These are phyloP conservation scores for Colletotrichum eremochloae DNA, from an alignment of 2,329 filamentous ascomycete species.

Conservation along the genomic window DNA sequence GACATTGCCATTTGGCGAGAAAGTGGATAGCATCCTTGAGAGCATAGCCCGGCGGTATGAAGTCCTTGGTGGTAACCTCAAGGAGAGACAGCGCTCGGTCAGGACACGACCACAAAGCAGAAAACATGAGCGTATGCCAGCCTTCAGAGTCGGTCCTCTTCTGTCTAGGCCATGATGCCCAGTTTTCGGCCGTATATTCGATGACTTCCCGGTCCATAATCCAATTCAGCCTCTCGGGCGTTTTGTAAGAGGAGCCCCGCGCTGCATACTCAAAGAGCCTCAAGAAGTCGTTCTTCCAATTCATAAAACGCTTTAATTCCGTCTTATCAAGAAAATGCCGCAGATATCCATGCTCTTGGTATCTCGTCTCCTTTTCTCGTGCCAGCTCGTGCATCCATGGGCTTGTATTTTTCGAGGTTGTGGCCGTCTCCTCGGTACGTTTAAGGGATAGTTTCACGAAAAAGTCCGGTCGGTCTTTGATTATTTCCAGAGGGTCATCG, in stretches of 20 bases:
- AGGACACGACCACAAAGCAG: slow-evolving; percentile 51
- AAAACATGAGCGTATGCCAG: slow-evolving; percentile 55
- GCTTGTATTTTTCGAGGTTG: background rate
- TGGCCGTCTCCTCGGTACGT: background rate
- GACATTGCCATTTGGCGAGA: slow-evolving; percentile 45
- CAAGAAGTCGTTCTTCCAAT: slow-evolving; percentile 40
- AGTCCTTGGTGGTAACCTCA: slow-evolving; percentile 55
- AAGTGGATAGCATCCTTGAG: slow-evolving; percentile 54
- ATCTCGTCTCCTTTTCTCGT: slow-evolving; percentile 40
- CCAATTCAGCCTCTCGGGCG: slow-evolving; percentile 41
- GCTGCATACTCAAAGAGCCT: background rate
- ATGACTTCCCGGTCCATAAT: slow-evolving; percentile 49
- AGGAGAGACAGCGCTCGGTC: slow-evolving; percentile 52
- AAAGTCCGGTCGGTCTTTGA: background rate
- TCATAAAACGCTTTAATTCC: slow-evolving; percentile 27
- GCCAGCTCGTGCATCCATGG: slow-evolving; percentile 1
- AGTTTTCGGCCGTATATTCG: slow-evolving; percentile 47
- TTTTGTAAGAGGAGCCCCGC: background rate
- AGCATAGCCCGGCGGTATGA: slow-evolving; percentile 54
- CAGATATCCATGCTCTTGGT: slow-evolving; percentile 39
- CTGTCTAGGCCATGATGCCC: slow-evolving; percentile 20
- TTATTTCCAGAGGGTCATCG: background rate
- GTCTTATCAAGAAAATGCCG: slow-evolving; percentile 30
- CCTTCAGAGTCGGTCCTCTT: slow-evolving; percentile 1
- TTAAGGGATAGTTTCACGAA: background rate